These are phyloP conservation scores for Penicillium palitans DNA, from an alignment of 2,329 filamentous ascomycete genomes.

Conservation along the genomic window DNA sequence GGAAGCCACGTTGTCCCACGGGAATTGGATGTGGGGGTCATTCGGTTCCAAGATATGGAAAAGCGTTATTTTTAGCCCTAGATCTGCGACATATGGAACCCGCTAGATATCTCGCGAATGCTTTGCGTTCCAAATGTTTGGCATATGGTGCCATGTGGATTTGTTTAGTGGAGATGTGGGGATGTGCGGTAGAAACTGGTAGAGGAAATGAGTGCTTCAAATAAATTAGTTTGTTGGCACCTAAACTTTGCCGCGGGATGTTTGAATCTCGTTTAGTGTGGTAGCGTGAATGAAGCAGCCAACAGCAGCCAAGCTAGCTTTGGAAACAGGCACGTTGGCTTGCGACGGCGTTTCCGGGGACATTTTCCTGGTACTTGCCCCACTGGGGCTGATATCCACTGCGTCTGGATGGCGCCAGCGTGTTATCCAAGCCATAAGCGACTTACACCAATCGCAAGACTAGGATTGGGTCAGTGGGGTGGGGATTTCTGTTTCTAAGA, in stretches of 20 bases:
- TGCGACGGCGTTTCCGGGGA: neutral
- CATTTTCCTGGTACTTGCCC: neutral
- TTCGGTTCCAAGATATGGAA: neutral
- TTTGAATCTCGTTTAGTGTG: neutral
- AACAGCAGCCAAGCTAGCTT: neutral
- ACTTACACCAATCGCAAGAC: neutral
- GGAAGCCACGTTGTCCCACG: constrained; percentile 28
- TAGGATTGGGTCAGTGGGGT: neutral
- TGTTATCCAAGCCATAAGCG: neutral
- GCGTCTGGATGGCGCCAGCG: neutral
- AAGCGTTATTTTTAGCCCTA: constrained; percentile 30
- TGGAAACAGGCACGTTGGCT: neutral
- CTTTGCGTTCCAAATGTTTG: neutral
- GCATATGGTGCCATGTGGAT: constrained; percentile 1
- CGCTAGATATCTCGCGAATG: neutral
- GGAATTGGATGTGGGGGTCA: constrained; percentile 3
- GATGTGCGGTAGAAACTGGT: neutral
- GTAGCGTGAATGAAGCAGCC: neutral
- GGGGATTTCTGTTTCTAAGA: neutral
- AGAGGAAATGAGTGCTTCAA: constrained; percentile 1
- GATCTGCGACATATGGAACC: constrained; percentile 16
- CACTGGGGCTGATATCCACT: constrained; percentile 2
- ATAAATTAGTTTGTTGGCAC: neutral
- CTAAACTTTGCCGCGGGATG: neutral
- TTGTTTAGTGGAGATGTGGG: neutral